Base-by-base conservation (phyloP, 2,329 filamentous ascomycete genomes). In the Colletotrichum echinochloae region DNA sequence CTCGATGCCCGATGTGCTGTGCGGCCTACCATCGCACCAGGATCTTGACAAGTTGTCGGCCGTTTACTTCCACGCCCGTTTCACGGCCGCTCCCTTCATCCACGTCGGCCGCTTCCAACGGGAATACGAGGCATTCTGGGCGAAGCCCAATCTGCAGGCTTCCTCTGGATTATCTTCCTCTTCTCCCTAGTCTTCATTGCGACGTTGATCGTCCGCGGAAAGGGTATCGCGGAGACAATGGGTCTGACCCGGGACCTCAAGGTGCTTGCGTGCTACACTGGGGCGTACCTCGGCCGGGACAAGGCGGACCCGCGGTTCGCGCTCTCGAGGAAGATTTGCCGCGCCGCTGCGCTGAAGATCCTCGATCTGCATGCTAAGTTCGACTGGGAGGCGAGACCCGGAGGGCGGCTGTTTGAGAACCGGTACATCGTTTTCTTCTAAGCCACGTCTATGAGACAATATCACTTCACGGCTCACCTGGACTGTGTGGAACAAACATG, bases 121-220 rank as follows among this genome's bases (percentile, higher is more conserved):
- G 3, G 81, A 83, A 48, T 87, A 86, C 73, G 81, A 83, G 49
- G 79, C 78, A 5, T 86, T 87, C 72, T 87, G 85, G 85, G 73
- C 74, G 33, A 74, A 79, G 4, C 82, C 84, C 0, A 73, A 77
- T 76, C 77, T 0, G 77, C 81, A 3, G 82, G 81, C 70, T 76
- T 85, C 16, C 77, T 87, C 33, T 88, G 86, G 86, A 77, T 86
- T 54, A 86, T 85, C 73, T 83, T 85, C 48, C 77, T 87, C 57
- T 84, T 85, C 68, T 86, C 84, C 7, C 81, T 86, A 56, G 73
- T 87, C 48, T 80, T 79, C 70, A 79, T 81, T 5, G 83, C 83
- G 1, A 76, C 80, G 39, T 78, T 80, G 20, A 78, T 84, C 28
- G 76, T 78, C 30, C 75, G 77, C 48, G 69, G 74, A 60, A 79